Base-by-base conservation (phyloP, 1,139 yeast species). In the Suhomyces bribrorum region DNA sequence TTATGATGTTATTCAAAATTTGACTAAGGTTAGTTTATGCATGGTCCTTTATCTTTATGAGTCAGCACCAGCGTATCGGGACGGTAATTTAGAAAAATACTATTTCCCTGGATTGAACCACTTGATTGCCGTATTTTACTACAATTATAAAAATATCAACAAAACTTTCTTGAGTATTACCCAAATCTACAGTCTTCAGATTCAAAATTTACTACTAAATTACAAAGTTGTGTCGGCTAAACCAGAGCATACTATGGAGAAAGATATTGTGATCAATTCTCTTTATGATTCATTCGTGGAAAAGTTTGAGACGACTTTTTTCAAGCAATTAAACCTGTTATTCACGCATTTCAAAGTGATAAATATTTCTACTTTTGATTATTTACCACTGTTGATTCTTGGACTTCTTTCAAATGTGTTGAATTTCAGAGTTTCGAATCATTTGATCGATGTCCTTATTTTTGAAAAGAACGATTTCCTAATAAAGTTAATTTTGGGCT, bases 381-480 rank as follows among this genome's bases (percentile, higher is more conserved):
- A 53, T 34, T 40, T 62, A 7, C 62, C 67, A 2, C 43, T 41
- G 16, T 42, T 59, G 20, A 32, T 57, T 0, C 29, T 57, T 12
- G 47, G 59, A 3, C 38, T 61, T 14, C 52, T 61, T 17, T 44
- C 58, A 5, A 52, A 57, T 36, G 41, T 54, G 9, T 48, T 62
- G 13, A 52, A 48, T 36, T 58, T 56, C 36, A 50, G 69, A 57
- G 39, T 58, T 55, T 43, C 59, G 28, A 44, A 48, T 52, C 59
- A 54, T 32, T 31, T 82, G 6, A 53, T 84, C 46, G 89, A 83
- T 53, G 65, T 81, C 7, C 71, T 70, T 53, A 56, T 80, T n/a
- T 81, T 81, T 53, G 87, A 82, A 52, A 40, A 41, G 33, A 80
- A 81, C 3, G 59, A 69, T 2, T 71, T 76, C 46, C 53, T 79